Conservation (phyloP, 257 asterid species). For the Scutellaria baicalensis region DNA sequence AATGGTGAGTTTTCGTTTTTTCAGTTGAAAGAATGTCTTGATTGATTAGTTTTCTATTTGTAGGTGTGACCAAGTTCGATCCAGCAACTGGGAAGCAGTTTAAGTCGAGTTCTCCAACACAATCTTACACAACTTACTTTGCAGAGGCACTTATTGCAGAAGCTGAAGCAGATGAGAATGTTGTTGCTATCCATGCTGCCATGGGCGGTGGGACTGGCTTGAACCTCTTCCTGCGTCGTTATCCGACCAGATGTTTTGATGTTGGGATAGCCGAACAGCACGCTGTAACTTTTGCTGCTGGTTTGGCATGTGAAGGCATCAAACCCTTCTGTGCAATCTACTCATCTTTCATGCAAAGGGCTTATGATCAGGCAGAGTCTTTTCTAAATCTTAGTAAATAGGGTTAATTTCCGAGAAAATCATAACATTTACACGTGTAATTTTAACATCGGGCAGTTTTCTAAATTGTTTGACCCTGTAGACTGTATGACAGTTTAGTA, state of each 20-base stretch:
- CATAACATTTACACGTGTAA: no score
- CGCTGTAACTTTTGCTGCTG: constrained; percentile 66
- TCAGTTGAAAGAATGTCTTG: neutral
- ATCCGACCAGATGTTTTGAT: constrained; percentile 43
- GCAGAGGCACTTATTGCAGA: constrained; percentile 55
- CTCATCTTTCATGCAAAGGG: constrained; percentile 57
- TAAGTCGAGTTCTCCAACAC: neutral
- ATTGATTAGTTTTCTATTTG: neutral
- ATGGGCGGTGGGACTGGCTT: constrained; percentile 64
- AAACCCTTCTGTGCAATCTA: constrained; percentile 56
- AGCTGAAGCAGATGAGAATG: constrained; percentile 43
- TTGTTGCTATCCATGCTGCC: constrained; percentile 59
- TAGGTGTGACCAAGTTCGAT: constrained; percentile 11
- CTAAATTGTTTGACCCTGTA: no score
- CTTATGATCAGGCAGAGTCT: constrained; percentile 42
- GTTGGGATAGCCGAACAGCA: constrained; percentile 68
- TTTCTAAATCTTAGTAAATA: no score
- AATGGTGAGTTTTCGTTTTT: neutral
- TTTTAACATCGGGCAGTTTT: no score
- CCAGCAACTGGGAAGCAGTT: constrained; percentile 13
- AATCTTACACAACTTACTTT: constrained; percentile 17
- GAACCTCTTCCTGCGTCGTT: constrained; percentile 42
- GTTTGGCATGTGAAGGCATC: constrained; percentile 58
- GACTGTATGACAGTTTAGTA: no score
- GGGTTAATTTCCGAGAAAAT: no score